phyloP scores from a whole-genome alignment of 257 asterid genomes.

The Lithospermum erythrorhizon region DNA sequence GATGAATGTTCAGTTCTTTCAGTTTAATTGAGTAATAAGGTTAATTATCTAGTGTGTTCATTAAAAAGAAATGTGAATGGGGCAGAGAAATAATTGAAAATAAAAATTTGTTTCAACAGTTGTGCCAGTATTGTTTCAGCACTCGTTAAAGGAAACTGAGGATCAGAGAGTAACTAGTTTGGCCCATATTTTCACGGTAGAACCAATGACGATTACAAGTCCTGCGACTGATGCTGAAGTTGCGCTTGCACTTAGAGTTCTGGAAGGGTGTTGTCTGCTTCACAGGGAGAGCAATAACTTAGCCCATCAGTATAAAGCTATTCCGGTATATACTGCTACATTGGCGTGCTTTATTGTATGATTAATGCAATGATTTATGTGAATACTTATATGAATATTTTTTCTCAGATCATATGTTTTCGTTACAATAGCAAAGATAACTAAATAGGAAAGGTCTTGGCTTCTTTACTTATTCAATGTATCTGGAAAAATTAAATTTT shows the following conservation, averaged over 20 bases:
- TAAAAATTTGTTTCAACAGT: constrained; percentile 29
- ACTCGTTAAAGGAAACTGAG: constrained; percentile 66
- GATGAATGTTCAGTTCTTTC: too few relatives aligned
- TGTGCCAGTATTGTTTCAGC: constrained; percentile 77
- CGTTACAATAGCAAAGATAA: not conserved
- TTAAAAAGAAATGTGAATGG: too few relatives aligned
- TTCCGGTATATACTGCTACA: constrained; percentile 29
- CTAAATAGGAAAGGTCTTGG: not conserved
- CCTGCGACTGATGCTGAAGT: constrained; percentile 89
- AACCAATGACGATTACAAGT: constrained; percentile 61
- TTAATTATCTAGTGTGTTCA: too few relatives aligned
- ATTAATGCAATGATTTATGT: not conserved
- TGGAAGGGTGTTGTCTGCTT: constrained; percentile 91
- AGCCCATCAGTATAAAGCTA: constrained; percentile 79
- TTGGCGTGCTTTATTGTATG: too few relatives aligned
- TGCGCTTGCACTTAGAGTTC: constrained; percentile 83
- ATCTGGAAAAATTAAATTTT: too few relatives aligned
- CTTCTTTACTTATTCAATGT: not conserved
- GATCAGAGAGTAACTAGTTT: constrained; percentile 55
- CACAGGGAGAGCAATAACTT: constrained; percentile 62
- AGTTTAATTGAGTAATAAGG: too few relatives aligned
- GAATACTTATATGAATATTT: too few relatives aligned
- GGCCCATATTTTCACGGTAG: constrained; percentile 68
- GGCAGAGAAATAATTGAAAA: not conserved
- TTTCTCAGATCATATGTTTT: not conserved